These are phyloP conservation scores for Candida vartiovaarae DNA, from an alignment of 805 yeast genomes.

Conservation along the genomic window DNA sequence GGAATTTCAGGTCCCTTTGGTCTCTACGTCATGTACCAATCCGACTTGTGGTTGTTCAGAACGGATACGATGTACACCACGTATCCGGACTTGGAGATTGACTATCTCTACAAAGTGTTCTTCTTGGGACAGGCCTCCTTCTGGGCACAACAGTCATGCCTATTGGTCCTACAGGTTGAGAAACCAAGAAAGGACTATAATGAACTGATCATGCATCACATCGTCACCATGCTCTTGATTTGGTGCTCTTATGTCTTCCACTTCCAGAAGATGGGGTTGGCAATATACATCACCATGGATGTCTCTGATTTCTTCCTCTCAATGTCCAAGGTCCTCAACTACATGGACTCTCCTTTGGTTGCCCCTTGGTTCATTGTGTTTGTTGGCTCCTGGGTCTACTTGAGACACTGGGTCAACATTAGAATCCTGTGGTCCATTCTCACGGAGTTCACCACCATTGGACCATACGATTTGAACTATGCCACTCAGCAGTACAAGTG, in stretches of 20 bases:
- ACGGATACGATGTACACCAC: conserved; percentile 72
- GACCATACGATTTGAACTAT: conserved; percentile 75
- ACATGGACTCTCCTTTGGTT: conserved; percentile 60
- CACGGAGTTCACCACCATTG: conserved; percentile 83
- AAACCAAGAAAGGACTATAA: conserved; percentile 91
- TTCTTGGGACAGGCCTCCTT: conserved; percentile 92
- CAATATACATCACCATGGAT: conserved; percentile 92
- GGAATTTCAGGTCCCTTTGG: conserved; percentile 82
- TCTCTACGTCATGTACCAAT: conserved; percentile 73
- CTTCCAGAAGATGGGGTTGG: conserved; percentile 93
- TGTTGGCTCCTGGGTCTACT: conserved; percentile 70
- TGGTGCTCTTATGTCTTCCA: conserved; percentile 88
- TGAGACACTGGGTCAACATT: conserved; percentile 82
- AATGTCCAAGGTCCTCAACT: conserved; percentile 77
- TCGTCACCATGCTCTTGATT: conserved; percentile 82
- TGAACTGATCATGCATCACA: conserved; percentile 89
- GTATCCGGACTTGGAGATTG: conserved; percentile 80
- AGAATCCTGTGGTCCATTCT: conserved; percentile 76
- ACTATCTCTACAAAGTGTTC: conserved; percentile 63
- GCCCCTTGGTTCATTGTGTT: conserved; percentile 66
- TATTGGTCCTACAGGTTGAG: conserved; percentile 77
- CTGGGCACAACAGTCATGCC: conserved; percentile 94
- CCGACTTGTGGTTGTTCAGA: conserved; percentile 86
- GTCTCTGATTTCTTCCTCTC: conserved; percentile 87
- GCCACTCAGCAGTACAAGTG: conserved; percentile 93